Base-by-base conservation (phyloP, 306 rosid genomes). In the Rosa lucieae region DNA sequence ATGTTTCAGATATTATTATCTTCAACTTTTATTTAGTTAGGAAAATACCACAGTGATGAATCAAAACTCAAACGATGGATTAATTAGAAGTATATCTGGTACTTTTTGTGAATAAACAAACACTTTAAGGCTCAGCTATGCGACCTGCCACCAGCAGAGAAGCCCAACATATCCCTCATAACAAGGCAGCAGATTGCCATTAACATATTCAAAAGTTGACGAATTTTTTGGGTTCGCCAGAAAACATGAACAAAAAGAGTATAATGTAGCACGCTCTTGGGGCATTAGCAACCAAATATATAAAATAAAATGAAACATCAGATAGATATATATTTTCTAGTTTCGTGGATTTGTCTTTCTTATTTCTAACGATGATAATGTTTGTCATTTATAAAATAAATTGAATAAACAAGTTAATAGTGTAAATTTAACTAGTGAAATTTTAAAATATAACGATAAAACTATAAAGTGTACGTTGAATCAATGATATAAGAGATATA, bases 101-200 rank as follows among this genome's bases (percentile, higher is more conserved):
- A 20, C 35, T 26, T 26, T 11, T 46, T 23, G 14, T 29, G 59
- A 47, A 47, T 70, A 70, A 47, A 70, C 40, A 47, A 47, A 7
- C 26, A 47, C 42, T 12, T 6, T 26, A 26, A 70, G 26, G 42
- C 10, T 73, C 43, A 67, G 17, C 69, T 80, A 42, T 56, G 82
- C 73, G 70, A 56, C 37, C 68, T 78, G 79, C 74, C 56, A 51
- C 52, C 70, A 80, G 65, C 62, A 51, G 77, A 67, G 70, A 52
- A 73, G 53, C 75, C 49, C 80, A 73, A 47, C 81, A 78, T 26
- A 62, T 81, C 77, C 87, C 87, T 65, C 77, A 20, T 82, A 83
- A 79, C 85, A 63, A 52, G 86, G 86, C 77, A 73, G 52, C 81
- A 40, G 69, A 23, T 71, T 80, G 77, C 81, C 90, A 81, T 77